Percentiles rank a stretch among this genome's conserved stretches.
These are phyloP conservation scores for Leptomonas pyrrhocoris DNA, from an alignment of 208 protist genomes.

Conservation along the genomic window DNA sequence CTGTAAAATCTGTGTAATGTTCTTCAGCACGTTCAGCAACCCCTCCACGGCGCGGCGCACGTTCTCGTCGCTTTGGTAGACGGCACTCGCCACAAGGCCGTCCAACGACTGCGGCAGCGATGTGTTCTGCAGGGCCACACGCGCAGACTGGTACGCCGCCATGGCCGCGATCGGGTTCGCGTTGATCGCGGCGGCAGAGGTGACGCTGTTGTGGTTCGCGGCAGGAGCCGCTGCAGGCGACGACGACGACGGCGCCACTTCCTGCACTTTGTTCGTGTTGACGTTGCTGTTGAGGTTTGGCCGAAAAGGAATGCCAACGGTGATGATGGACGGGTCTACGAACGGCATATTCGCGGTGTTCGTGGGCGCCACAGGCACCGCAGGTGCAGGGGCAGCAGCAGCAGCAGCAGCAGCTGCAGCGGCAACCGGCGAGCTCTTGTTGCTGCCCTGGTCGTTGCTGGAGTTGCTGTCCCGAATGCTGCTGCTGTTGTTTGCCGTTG, in stretches of 20 bases:
- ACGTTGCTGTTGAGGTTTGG: conserved; percentile 11
- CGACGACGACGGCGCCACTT: background rate
- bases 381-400: conserved; percentile 1
- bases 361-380: background rate
- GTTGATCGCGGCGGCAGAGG: conserved; percentile 28
- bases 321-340: conserved; percentile 41
- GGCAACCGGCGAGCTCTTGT: conserved; percentile 1
- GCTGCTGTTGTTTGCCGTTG: conserved; percentile 20
- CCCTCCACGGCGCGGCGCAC: conserved; percentile 57
- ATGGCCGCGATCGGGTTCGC: conserved; percentile 26
- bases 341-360: conserved; percentile 16
- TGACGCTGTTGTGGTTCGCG: background rate
- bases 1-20: conserved; percentile 74
- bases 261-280: background rate
- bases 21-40: conserved; percentile 66
- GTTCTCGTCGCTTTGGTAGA: conserved; percentile 66
- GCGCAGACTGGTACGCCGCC: conserved; percentile 34
- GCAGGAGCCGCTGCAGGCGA: background rate
- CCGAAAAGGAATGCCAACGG: conserved; percentile 31
- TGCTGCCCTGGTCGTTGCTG: background rate
- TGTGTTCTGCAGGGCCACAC: conserved; percentile 66
- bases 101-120: conserved; percentile 72
- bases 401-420: conserved; percentile 1
- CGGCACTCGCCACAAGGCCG: conserved; percentile 66
- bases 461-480: conserved; percentile 19